Conservation (phyloP, 805 yeast genomes). For the Spathaspora gorwiae region DNA sequence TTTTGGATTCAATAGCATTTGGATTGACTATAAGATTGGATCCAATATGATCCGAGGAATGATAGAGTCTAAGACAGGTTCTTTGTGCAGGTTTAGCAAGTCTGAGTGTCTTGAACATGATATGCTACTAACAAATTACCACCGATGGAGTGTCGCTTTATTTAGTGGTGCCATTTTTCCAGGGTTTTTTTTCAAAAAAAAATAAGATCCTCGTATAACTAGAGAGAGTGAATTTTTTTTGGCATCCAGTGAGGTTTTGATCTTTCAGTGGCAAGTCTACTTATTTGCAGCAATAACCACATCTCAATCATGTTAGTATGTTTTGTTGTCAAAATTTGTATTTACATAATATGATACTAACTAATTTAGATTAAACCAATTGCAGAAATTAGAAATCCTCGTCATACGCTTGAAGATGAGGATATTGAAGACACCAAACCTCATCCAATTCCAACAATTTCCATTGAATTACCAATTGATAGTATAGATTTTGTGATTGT, state of each 20-base stretch:
- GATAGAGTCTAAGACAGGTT: conserved; percentile 19
- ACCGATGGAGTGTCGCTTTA: too few species aligned
- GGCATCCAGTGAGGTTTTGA: not conserved
- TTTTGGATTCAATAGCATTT: conserved; percentile 34
- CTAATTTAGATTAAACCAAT: conserved; percentile 43
- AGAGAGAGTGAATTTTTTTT: too few species aligned
- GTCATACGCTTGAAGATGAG: conserved; percentile 48
- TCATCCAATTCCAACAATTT: conserved; percentile 23
- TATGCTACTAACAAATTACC: too few species aligned
- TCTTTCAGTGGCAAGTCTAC: conserved; percentile 1
- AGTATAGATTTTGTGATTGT: conserved; percentile 21
- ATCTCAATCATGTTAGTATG: not conserved
- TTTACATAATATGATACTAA: not conserved
- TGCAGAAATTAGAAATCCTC: conserved; percentile 44
- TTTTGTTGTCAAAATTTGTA: not conserved
- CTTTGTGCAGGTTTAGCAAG: not conserved
- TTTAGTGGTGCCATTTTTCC: too few species aligned
- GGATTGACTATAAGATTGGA: conserved; percentile 30
- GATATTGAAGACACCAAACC: conserved; percentile 19
- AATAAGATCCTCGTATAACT: too few species aligned
- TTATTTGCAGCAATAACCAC: not conserved
- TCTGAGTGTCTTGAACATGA: not conserved
- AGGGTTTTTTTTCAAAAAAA: too few species aligned
- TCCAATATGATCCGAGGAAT: conserved; percentile 32
- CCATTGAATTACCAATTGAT: conserved; percentile 12